Conservation (phyloP, 306 rosid species). For the Acmispon strigosus region DNA sequence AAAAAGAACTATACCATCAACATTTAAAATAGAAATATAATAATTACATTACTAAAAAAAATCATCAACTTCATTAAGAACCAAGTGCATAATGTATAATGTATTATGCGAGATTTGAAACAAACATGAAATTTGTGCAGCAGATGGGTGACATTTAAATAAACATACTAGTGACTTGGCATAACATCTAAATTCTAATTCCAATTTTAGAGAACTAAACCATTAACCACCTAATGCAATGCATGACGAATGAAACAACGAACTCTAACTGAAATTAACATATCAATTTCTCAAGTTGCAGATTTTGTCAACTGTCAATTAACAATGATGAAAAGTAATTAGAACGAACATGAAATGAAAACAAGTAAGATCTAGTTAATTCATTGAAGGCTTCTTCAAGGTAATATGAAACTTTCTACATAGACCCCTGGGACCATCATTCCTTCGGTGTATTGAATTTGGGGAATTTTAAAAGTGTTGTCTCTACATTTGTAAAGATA, state of each 20-base stretch:
- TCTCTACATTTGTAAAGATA: constrained; percentile 13
- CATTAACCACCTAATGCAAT: not conserved
- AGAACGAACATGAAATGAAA: not conserved
- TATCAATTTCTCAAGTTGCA: too few species aligned
- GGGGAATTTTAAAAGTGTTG: not conserved
- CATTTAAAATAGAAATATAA: too few species aligned
- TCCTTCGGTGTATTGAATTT: not conserved
- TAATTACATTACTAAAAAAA: too few species aligned
- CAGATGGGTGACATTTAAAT: too few species aligned
- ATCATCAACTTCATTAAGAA: not conserved
- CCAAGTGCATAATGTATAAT: not conserved
- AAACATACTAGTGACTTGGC: not conserved
- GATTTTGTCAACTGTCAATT: not conserved
- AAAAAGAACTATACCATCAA: too few species aligned
- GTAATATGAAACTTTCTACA: constrained; percentile 33
- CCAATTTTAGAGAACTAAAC: not conserved
- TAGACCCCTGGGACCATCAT: not conserved
- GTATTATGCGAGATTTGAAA: too few species aligned
- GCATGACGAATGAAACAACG: not conserved
- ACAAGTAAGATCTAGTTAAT: too few species aligned
- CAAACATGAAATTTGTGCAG: too few species aligned
- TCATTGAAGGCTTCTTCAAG: not conserved
- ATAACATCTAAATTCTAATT: not conserved
- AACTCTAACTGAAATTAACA: too few species aligned
- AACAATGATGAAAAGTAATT: not conserved